Base-by-base conservation (phyloP, 1,284 basidiomycete genomes). In the Puccinia novopanici region DNA sequence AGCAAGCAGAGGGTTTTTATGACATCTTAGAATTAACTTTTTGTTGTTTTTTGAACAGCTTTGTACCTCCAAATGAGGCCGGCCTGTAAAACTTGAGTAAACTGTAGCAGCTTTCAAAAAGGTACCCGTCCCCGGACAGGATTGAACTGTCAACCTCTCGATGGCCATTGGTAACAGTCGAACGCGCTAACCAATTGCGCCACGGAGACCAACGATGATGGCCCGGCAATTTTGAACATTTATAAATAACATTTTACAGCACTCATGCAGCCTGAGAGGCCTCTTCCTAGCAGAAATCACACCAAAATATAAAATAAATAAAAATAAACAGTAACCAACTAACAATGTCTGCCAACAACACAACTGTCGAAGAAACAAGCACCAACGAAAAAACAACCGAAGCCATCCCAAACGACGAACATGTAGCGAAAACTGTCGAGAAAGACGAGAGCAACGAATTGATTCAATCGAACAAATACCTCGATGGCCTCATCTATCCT, bases 401-500 rank as follows among this genome's bases (percentile, higher is more conserved):
- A 50, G 42, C 30, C 13, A 73, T 52, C 48, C n/a, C 34, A 50
- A 5, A 13, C 30, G 27, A 15, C 5, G 30, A 27, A 50, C 24
- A 24, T 27, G n/a, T 27, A 75, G 24, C 17, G 6, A 3, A 45
- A 45, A n/a, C 37, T 42, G 24, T 30, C 19, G 19, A 70, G 67
- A 48, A 24, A 22, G n/a, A 70, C 27, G 30, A 52, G 42, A 70
- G 45, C 50, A 77, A 77, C n/a, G 75, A 77, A 48, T 34, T 77
- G 45, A 70, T 77, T 52, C 45, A 79, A 30, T 79, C 77, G 17
- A 87, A 89, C 87, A 88, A 90, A 83, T 93, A 92, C 84, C 88
- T 91, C 52, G 91, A 89, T 82, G 93, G 93, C 70, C 89, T 95
- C 84, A 96, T 96, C 87, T 91, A 95, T 68, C 94, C 94, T 82